These are phyloP conservation scores for Phialophora verrucosa DNA, from an alignment of 2,329 filamentous ascomycete species.

Conservation along the genomic window DNA sequence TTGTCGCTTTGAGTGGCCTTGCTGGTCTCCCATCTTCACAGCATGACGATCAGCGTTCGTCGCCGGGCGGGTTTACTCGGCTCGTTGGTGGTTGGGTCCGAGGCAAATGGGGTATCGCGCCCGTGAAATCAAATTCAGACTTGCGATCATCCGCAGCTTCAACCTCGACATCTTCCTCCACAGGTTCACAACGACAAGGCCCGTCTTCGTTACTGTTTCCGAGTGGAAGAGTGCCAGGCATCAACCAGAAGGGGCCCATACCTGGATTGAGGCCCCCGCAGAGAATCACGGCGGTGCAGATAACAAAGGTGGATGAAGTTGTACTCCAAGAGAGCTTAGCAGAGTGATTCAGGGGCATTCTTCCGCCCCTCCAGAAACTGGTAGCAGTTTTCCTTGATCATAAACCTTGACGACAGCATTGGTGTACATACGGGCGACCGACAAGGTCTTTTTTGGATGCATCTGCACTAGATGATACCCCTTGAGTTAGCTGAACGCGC, in stretches of 20 bases:
- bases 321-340: constrained; percentile 66
- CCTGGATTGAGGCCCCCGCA: constrained; percentile 70
- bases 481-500: neutral
- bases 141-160: constrained; percentile 29
- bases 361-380: neutral
- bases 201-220: constrained; percentile 26
- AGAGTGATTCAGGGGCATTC: constrained; percentile 43
- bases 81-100: constrained; percentile 70
- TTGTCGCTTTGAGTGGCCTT: constrained; percentile 38
- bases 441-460: neutral
- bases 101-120: constrained; percentile 65
- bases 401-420: neutral
- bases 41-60: constrained; percentile 36
- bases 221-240: constrained; percentile 64
- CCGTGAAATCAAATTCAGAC: constrained; percentile 46
- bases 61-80: constrained; percentile 51
- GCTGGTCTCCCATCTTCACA: constrained; percentile 32
- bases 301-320: constrained; percentile 64
- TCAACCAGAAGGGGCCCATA: constrained; percentile 78
- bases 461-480: neutral
- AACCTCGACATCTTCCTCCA: constrained; percentile 11
- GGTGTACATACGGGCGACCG: neutral
- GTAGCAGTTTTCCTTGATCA: neutral
- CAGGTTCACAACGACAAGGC: constrained; percentile 9
- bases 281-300: constrained; percentile 59